A percentile compares a stretch with the other conserved stretches of the same genome.
These are phyloP conservation scores for Rhodocollybia butyracea DNA, from an alignment of 768 basidiomycete genomes.

Conservation along the genomic window DNA sequence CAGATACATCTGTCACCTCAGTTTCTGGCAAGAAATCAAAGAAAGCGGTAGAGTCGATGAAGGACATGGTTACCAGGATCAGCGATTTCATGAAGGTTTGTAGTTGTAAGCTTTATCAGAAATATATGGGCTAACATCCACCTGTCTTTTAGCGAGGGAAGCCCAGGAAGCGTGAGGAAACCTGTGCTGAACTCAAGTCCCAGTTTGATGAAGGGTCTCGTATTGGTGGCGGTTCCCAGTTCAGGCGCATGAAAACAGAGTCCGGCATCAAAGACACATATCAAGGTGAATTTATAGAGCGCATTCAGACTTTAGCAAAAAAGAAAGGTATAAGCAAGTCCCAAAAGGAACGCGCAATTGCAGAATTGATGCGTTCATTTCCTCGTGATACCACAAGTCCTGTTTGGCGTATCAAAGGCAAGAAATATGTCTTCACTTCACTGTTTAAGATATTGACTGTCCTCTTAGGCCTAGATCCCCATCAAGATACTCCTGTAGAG, in stretches of 20 bases:
- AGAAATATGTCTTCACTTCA: neutral
- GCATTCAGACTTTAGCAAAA: conserved; percentile 17
- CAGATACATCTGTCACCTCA: neutral
- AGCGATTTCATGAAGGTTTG: neutral
- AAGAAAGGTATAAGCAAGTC: neutral
- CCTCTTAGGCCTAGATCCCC: conserved; percentile 35
- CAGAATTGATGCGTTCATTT: conserved; percentile 8
- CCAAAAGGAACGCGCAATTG: conserved; percentile 15
- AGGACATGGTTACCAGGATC: neutral
- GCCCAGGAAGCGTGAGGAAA: neutral
- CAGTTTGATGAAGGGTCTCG: neutral
- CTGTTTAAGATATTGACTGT: neutral
- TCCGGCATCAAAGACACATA: conserved; percentile 11
- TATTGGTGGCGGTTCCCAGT: neutral
- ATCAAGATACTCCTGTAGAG: conserved; percentile 41
- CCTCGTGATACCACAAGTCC: conserved; percentile 28
- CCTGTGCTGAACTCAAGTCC: neutral
- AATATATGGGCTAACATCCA: neutral
- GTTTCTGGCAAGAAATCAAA: neutral
- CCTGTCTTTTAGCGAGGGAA: neutral
- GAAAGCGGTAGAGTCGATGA: neutral
- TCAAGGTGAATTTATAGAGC: conserved; percentile 23
- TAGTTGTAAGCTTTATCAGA: neutral
- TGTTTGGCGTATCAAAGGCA: conserved; percentile 26
- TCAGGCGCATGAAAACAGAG: neutral